These are phyloP conservation scores for Claviceps monticola DNA, from an alignment of 2,329 filamentous ascomycete genomes.

Conservation along the genomic window DNA sequence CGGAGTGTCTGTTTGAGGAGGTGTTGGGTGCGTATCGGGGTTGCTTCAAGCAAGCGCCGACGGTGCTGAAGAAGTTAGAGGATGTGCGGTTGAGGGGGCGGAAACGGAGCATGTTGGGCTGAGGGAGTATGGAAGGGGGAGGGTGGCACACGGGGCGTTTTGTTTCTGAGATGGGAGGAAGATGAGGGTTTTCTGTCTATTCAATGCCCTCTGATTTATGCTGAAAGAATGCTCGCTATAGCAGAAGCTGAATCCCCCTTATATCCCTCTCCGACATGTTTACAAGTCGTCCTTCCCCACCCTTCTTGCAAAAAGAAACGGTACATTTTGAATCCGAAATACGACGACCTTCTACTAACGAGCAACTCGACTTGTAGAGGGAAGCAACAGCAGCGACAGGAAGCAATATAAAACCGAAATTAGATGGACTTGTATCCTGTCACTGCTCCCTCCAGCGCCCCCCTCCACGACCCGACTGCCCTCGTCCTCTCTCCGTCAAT, in stretches of 20 bases:
- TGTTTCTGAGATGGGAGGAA: neutral
- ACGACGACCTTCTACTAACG: neutral
- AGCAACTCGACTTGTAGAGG: neutral
- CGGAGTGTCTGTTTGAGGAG: constrained; percentile 61
- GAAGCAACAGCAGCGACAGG: neutral
- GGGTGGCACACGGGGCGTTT: neutral
- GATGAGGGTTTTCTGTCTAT: neutral
- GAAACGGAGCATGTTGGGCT: constrained; percentile 96
- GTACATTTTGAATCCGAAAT: neutral
- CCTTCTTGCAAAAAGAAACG: too few species aligned
- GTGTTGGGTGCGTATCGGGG: constrained; percentile 62
- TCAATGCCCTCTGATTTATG: neutral
- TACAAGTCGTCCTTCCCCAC: neutral
- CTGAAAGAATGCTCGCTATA: constrained; percentile 6
- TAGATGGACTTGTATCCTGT: neutral
- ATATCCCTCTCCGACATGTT: neutral
- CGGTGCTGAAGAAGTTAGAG: constrained; percentile 69
- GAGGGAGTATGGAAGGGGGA: constrained; percentile 8
- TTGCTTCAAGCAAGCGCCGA: constrained; percentile 59
- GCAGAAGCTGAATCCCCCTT: neutral
- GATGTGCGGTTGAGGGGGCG: constrained; percentile 87
- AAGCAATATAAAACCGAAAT: neutral
- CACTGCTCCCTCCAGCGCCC: neutral
- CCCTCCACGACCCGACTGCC: neutral
- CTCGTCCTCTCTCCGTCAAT: neutral